Evolutionary conservation across 225 moss, liverwort and hornwort genomes (phyloP).

Genomic region (Bryoerythrophyllum caledonicum): DNA sequence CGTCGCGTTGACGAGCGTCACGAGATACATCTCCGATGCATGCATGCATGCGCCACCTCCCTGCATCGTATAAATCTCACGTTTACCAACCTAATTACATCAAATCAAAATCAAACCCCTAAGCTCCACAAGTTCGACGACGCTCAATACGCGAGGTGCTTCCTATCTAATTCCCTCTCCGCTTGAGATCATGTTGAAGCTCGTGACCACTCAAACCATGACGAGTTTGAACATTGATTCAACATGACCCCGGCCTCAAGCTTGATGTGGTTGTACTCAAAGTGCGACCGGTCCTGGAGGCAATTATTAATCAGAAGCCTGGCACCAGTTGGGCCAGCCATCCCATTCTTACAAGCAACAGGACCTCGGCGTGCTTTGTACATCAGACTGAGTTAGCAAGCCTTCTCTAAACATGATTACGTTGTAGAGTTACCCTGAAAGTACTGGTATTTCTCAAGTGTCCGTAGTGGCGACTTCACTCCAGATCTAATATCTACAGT

Average conservation of each 20-base stretch:
- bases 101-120: not conserved
- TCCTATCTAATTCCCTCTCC: not conserved
- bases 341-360: conserved; percentile 35
- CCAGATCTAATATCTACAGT: too few species aligned
- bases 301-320: conserved; percentile 16
- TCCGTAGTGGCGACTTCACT: too few species aligned
- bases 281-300: conserved; percentile 5
- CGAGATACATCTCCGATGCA: conserved; percentile 45
- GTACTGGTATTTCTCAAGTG: too few species aligned
- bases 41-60: conserved; percentile 23
- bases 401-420: too few species aligned
- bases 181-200: conserved; percentile 7
- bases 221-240: too few species aligned
- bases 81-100: not conserved
- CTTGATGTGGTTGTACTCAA: conserved; percentile 31
- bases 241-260: too few species aligned
- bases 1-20: conserved; percentile 47
- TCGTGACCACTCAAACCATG: not conserved
- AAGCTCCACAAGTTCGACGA: conserved; percentile 3
- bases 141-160: too few species aligned
- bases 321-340: conserved; percentile 29
- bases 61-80: conserved; percentile 24
- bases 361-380: conserved; percentile 28
- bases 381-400: not conserved
- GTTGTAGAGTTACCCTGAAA: too few species aligned